Evolutionary conservation across 345 rosid genomes (phyloP).

Genomic region (Salix arbutifolia): DNA sequence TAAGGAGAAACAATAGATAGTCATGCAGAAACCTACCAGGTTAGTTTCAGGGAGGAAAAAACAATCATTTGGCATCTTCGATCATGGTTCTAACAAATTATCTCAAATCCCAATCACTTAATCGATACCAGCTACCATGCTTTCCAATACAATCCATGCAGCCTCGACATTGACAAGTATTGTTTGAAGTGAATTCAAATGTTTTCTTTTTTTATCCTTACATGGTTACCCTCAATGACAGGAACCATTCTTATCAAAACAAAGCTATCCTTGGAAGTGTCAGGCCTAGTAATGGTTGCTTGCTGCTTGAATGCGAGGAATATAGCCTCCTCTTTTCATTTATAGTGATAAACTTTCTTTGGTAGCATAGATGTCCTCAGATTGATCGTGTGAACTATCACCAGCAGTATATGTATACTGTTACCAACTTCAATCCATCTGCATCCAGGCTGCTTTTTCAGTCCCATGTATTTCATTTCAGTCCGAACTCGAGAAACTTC

Average conservation of each 20-base stretch:
- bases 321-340: slow-evolving; percentile 25
- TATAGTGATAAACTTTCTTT: slow-evolving; percentile 29
- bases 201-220: no score
- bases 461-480: slow-evolving; percentile 34
- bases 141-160: not conserved
- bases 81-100: not conserved
- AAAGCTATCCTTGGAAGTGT: slow-evolving; percentile 1
- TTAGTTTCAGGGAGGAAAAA: not conserved
- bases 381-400: slow-evolving; percentile 30
- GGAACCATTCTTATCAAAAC: not conserved
- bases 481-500: slow-evolving; percentile 25
- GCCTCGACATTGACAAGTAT: not conserved
- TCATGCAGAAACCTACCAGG: no score
- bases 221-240: not conserved
- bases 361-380: slow-evolving; percentile 25
- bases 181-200: not conserved
- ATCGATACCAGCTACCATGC: not conserved
- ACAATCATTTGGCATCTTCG: not conserved
- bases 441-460: slow-evolving; percentile 45
- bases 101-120: not conserved
- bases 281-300: not conserved
- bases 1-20: not conserved
- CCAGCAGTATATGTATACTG: slow-evolving; percentile 24
- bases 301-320: slow-evolving; percentile 14
- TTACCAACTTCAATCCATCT: slow-evolving; percentile 48